These are phyloP conservation scores for Xylaria flabelliformis DNA, from an alignment of 495 filamentous ascomycete species.

Conservation along the genomic window DNA sequence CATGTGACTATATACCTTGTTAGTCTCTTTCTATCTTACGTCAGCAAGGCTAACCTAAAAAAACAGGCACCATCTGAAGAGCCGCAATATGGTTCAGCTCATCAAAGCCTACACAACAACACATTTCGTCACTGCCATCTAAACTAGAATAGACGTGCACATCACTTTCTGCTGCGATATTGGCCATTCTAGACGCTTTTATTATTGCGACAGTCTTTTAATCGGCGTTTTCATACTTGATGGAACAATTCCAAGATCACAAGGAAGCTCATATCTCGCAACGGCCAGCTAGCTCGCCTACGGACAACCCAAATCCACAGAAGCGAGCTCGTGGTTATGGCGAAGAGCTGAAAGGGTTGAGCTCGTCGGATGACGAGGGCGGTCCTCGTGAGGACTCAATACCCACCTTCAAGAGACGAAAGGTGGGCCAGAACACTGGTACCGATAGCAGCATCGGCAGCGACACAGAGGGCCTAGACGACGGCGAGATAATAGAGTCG, in stretches of 20 bases:
- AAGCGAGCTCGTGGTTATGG: constrained; percentile 37
- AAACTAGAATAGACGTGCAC: not conserved
- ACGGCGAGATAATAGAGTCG: constrained; percentile 46
- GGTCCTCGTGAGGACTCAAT: not conserved
- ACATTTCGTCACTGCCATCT: not conserved
- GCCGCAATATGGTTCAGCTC: constrained; percentile 9
- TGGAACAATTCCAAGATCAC: constrained; percentile 17
- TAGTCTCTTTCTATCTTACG: not conserved
- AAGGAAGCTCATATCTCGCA: not conserved
- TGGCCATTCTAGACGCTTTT: not conserved
- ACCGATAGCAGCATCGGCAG: constrained; percentile 8
- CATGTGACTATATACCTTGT: not conserved
- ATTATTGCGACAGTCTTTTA: not conserved
- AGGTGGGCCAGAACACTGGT: not conserved
- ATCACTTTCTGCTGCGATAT: not conserved
- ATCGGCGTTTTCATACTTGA: not conserved
- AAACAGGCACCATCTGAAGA: constrained; percentile 10
- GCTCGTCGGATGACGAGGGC: constrained; percentile 33
- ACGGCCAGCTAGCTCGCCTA: not conserved
- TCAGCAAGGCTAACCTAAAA: constrained; percentile 16
- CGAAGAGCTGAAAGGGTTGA: constrained; percentile 38
- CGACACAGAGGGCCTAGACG: constrained; percentile 37
- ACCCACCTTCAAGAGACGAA: constrained; percentile 36
- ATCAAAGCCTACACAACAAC: not conserved
- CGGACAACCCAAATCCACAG: not conserved